phyloP scores from a whole-genome alignment of 163 green algal genomes.

The Chlorella variabilis region DNA sequence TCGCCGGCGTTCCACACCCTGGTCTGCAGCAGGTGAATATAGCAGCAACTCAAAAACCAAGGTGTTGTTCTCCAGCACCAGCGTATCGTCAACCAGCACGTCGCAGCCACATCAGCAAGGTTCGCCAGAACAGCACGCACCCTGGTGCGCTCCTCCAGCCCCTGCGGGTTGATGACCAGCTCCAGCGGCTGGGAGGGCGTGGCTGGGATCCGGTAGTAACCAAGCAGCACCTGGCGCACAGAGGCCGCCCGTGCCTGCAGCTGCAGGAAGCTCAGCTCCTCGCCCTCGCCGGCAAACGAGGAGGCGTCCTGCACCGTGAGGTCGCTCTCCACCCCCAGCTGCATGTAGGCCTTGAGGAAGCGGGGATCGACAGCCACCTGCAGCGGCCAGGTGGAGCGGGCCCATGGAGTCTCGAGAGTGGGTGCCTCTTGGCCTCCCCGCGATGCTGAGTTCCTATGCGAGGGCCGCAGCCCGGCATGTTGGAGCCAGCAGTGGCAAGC shows the following conservation, averaged over 20 bases:
- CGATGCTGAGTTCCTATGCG: no score
- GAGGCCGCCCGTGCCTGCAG: conserved; percentile 53
- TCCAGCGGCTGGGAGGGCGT: conserved; percentile 57
- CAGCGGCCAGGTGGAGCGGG: no score
- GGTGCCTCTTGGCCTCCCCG: no score
- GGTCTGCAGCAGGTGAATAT: no score
- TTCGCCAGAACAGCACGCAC: no score
- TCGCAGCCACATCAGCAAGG: no score
- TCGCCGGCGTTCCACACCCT: conserved; percentile 56
- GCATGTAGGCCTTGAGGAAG: conserved; percentile 46
- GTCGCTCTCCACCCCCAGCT: conserved; percentile 53
- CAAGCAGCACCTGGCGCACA: conserved; percentile 54
- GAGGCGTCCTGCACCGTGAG: conserved; percentile 56
- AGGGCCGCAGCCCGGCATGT: not conserved
- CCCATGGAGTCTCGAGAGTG: no score
- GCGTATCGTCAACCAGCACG: no score
- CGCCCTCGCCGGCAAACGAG: conserved; percentile 32
- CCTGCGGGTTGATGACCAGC: conserved; percentile 62
- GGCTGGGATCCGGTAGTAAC: conserved; percentile 67
- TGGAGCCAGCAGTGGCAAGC: no score
- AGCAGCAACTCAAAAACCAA: not conserved
- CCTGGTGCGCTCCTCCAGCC: conserved; percentile 38
- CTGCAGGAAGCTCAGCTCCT: conserved; percentile 60
- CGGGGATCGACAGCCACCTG: conserved; percentile 57
- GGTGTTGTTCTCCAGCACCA: no score